phyloP scores from a whole-genome alignment of 176 grass and related monocot species.

The Carex scoparia region DNA sequence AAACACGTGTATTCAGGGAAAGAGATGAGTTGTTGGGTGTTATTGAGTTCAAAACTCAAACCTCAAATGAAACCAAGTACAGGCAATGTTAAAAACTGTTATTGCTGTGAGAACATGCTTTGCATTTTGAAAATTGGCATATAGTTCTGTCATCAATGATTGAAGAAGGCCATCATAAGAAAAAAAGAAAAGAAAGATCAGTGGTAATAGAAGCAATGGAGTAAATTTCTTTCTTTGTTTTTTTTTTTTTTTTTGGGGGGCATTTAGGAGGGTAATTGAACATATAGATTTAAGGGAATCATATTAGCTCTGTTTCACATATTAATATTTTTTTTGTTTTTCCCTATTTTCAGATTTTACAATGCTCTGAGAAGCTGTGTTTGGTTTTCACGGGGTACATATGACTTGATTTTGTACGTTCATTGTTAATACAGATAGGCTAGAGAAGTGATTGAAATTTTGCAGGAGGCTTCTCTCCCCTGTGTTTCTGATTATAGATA shows the following conservation, averaged over 20 bases:
- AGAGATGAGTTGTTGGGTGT: background rate
- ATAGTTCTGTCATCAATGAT: background rate
- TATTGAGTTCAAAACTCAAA: background rate
- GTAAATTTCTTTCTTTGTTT: too few species aligned
- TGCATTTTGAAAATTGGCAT: background rate
- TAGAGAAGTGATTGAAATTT: constrained; percentile 5
- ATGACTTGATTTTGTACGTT: background rate
- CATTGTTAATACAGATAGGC: constrained; percentile 4
- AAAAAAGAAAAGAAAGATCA: background rate
- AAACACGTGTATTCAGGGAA: background rate
- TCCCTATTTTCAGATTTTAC: background rate
- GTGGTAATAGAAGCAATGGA: background rate
- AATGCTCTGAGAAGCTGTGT: background rate
- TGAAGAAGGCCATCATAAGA: background rate
- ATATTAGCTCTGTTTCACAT: background rate
- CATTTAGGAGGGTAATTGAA: background rate
- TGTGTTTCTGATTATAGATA: background rate
- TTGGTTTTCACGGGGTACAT: background rate
- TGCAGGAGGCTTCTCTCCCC: background rate
- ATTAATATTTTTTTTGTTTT: background rate
- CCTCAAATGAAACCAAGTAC: too few species aligned
- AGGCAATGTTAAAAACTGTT: too few species aligned
- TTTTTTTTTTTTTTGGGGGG: too few species aligned
- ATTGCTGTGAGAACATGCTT: too few species aligned
- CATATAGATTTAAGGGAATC: background rate